These are phyloP conservation scores for Solanum bulbocastanum DNA, from an alignment of 257 asterid species.

Conservation along the genomic window DNA sequence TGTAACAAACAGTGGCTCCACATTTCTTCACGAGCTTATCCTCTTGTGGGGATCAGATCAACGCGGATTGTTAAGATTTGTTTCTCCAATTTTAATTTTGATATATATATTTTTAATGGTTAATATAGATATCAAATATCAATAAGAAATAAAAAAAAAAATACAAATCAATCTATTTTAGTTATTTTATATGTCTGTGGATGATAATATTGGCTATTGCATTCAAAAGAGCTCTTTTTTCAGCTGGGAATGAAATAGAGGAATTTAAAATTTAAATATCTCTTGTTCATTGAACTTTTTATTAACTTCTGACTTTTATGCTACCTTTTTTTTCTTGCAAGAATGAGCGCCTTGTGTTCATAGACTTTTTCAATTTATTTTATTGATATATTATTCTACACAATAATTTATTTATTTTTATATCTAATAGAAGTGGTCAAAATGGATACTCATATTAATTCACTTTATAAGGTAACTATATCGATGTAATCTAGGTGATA, in stretches of 20 bases:
- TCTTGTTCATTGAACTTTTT: not conserved
- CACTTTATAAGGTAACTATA: not conserved
- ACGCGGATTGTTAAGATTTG: not conserved
- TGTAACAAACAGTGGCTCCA: not conserved
- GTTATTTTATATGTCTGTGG: not conserved
- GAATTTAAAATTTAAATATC: not conserved
- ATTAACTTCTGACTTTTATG: not conserved
- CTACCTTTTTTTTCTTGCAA: too few species aligned
- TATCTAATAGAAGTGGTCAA: not conserved
- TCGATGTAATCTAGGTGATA: not conserved
- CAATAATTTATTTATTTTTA: too few species aligned
- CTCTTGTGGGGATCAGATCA: not conserved
- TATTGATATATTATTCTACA: too few species aligned
- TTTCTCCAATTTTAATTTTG: too few species aligned
- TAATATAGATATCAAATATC: not conserved
- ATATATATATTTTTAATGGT: too few species aligned
- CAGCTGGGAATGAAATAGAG: not conserved
- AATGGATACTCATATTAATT: too few species aligned
- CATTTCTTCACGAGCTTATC: not conserved
- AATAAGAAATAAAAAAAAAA: not conserved
- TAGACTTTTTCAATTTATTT: not conserved
- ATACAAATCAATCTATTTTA: too few species aligned
- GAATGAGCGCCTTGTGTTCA: not conserved
- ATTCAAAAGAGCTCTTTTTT: not conserved
- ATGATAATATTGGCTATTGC: not conserved